Percentiles rank a stretch among this genome's conserved stretches.
Evolutionary conservation across 129 eudicot species (phyloP).

Genomic region (Deinandra increscens): DNA sequence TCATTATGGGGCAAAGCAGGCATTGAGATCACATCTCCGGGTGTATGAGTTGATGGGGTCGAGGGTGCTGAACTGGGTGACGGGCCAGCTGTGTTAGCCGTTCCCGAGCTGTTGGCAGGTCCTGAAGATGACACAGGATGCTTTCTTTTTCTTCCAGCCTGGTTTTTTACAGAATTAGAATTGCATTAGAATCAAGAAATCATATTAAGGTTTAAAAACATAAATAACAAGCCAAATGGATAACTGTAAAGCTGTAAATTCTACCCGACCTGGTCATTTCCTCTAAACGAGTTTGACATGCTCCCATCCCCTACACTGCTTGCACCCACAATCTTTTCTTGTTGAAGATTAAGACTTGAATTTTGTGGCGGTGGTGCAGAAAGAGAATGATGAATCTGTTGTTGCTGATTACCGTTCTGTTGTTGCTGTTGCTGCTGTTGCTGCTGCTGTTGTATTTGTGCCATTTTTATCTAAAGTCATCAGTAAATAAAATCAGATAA

Average conservation of each 20-base stretch:
- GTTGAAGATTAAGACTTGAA: constrained; percentile 68
- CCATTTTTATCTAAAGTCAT: constrained; percentile 62
- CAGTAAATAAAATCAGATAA: constrained; percentile 1
- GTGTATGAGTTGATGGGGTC: constrained; percentile 74
- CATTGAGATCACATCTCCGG: constrained; percentile 72
- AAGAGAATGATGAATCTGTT: constrained; percentile 67
- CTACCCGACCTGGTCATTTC: constrained; percentile 81
- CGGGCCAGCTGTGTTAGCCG: constrained; percentile 86
- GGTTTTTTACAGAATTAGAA: constrained; percentile 56
- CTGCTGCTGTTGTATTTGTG: constrained; percentile 68
- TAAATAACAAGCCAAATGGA: constrained; percentile 3
- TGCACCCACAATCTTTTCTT: constrained; percentile 73
- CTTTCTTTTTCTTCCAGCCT: constrained; percentile 90
- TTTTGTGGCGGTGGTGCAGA: constrained; percentile 81
- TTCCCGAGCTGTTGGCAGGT: constrained; percentile 98
- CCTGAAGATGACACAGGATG: constrained; percentile 93
- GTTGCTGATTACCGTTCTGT: constrained; percentile 46
- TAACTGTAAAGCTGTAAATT: background rate
- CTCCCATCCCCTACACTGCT: constrained; percentile 85
- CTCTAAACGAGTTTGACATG: constrained; percentile 89
- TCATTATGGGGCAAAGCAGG: constrained; percentile 58
- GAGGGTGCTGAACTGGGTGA: constrained; percentile 79
- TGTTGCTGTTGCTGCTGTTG: constrained; percentile 60
- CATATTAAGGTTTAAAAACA: constrained; percentile 43
- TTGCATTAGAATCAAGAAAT: constrained; percentile 28